phyloP scores from a whole-genome alignment of 192 early-diverging fungal species.

The Phlyctochytrium planicorne region DNA sequence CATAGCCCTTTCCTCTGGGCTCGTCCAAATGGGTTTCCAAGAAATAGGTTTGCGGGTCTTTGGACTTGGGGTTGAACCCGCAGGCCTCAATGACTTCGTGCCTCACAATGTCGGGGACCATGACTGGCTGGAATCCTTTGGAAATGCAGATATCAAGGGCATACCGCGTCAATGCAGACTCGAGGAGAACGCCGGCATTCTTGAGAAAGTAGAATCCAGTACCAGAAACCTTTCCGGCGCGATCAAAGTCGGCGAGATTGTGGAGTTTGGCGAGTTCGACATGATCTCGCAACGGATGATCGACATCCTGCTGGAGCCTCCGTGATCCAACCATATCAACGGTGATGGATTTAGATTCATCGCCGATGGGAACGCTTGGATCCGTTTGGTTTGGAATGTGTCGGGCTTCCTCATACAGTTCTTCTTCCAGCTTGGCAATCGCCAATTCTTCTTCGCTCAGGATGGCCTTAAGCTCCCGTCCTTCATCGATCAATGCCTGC shows the following conservation, averaged over 20 bases:
- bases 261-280: conserved; percentile 61
- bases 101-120: conserved; percentile 81
- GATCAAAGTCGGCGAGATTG: conserved; percentile 78
- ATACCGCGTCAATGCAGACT: conserved; percentile 84
- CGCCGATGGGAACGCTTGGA: conserved; percentile 70
- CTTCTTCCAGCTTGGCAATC: conserved; percentile 48
- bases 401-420: conserved; percentile 63
- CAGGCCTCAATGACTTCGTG: conserved; percentile 79
- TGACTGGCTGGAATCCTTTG: conserved; percentile 74
- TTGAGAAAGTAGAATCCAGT: conserved; percentile 85
- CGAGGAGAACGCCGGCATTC: conserved; percentile 82
- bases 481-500: conserved; percentile 45
- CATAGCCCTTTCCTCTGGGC: conserved; percentile 5
- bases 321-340: conserved; percentile 48
- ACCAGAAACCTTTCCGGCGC: conserved; percentile 77
- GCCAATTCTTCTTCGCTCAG: conserved; percentile 52
- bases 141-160: conserved; percentile 71
- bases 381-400: conserved; percentile 81
- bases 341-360: conserved; percentile 61
- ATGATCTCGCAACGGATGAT: conserved; percentile 56
- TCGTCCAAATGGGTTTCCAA: conserved; percentile 47
- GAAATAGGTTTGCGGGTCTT: conserved; percentile 84
- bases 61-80: conserved; percentile 80
- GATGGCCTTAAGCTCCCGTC: conserved; percentile 56
- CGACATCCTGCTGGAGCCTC: conserved; percentile 15